Evolutionary conservation across 768 basidiomycete species (phyloP).

Genomic region (Austroboletus eburneus): DNA sequence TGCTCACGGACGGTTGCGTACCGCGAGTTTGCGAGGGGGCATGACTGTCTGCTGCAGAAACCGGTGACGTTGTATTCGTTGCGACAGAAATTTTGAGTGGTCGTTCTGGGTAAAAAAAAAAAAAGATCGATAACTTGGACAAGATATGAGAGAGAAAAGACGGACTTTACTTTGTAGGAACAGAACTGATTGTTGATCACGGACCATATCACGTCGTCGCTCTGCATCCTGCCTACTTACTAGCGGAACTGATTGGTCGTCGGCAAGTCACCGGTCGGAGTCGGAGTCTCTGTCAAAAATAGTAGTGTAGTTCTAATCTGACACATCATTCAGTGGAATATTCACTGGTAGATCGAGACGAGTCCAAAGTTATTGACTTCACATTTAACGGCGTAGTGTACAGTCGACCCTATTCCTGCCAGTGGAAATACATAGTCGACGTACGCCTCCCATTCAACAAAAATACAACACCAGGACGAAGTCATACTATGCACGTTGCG

Average conservation of each 20-base stretch:
- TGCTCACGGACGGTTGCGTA: slow-evolving; percentile 98
- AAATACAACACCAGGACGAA: slow-evolving; percentile 15
- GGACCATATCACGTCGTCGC: slow-evolving; percentile 99
- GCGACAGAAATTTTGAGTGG: slow-evolving; percentile 96
- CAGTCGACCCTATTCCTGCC: too few relatives aligned
- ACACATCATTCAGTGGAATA: too few relatives aligned
- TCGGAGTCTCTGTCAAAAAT: too few relatives aligned
- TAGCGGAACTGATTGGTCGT: too few relatives aligned
- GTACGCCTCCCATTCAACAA: slow-evolving; percentile 11
- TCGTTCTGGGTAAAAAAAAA: slow-evolving; percentile 52
- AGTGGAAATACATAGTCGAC: slow-evolving; percentile 2
- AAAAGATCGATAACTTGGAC: slow-evolving; percentile 8
- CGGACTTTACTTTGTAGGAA: slow-evolving; percentile 99
- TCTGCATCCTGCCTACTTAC: slow-evolving; percentile 78
- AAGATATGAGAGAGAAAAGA: slow-evolving; percentile 8
- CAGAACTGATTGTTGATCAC: slow-evolving; percentile 94
- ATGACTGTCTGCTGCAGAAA: slow-evolving; percentile 90
- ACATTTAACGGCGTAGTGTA: too few relatives aligned
- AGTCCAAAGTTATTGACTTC: too few relatives aligned
- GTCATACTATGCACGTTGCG: slow-evolving; percentile 5
- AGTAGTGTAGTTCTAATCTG: too few relatives aligned
- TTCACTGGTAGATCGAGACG: too few relatives aligned
- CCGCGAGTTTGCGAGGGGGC: slow-evolving; percentile 95
- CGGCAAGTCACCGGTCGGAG: too few relatives aligned
- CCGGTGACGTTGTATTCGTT: slow-evolving; percentile 99